Conservation (phyloP, 2,329 filamentous ascomycete genomes). For the Ramularia endophylla region DNA sequence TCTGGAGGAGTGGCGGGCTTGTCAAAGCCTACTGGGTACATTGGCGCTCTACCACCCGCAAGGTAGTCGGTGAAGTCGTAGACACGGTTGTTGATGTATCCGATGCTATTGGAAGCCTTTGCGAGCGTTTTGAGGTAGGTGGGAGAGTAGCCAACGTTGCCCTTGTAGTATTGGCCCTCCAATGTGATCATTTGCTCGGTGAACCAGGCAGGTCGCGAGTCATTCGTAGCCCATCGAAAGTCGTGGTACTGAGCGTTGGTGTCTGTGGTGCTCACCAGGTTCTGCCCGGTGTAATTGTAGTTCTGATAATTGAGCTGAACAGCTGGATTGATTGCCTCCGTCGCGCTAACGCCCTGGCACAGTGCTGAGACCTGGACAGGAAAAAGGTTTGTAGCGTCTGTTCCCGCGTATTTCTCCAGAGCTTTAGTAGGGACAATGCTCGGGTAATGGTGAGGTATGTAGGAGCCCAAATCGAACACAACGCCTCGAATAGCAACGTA, state of each 20-base stretch:
- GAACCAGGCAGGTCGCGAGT: slow-evolving; percentile 87
- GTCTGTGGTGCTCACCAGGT: slow-evolving; percentile 61
- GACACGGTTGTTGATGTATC: slow-evolving; percentile 69
- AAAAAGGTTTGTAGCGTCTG: slow-evolving; percentile 83
- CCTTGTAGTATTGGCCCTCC: slow-evolving; percentile 74
- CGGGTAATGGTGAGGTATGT: slow-evolving; percentile 73
- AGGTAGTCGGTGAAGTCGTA: slow-evolving; percentile 89
- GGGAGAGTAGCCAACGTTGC: slow-evolving; percentile 75
- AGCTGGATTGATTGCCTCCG: slow-evolving; percentile 59
- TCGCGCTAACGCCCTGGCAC: slow-evolving; percentile 67
- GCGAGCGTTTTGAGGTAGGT: slow-evolving; percentile 67
- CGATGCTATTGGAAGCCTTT: slow-evolving; percentile 53
- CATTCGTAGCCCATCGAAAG: slow-evolving; percentile 78
- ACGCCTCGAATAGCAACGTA: slow-evolving; percentile 82
- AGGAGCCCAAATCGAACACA: slow-evolving; percentile 75
- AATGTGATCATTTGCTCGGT: slow-evolving; percentile 78
- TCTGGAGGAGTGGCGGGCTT: slow-evolving; percentile 43
- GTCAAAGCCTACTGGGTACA: slow-evolving; percentile 51
- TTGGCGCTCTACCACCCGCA: slow-evolving; percentile 62
- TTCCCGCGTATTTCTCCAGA: slow-evolving; percentile 75
- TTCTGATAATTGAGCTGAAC: slow-evolving; percentile 82
- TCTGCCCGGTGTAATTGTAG: slow-evolving; percentile 66
- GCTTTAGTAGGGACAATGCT: slow-evolving; percentile 54
- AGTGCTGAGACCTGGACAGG: slow-evolving; percentile 91
- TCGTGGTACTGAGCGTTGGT: slow-evolving; percentile 80